Base-by-base conservation (phyloP, 1,284 basidiomycete genomes). In the Pholiota adiposa region DNA sequence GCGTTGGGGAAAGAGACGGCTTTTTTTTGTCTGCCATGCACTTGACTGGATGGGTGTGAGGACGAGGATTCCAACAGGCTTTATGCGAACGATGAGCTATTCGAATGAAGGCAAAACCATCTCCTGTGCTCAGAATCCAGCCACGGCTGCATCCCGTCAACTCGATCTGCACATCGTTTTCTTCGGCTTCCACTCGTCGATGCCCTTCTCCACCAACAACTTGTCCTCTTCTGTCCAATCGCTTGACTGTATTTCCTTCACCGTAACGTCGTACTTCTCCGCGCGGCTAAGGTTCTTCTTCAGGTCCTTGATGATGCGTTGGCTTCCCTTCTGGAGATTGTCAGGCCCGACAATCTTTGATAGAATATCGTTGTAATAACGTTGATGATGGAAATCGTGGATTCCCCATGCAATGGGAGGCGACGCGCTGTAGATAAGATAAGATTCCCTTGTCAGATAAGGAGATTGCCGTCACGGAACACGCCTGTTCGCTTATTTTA, bases 21-120 rank as follows among this genome's bases (percentile, higher is more conserved):
- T 46, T 82, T 82, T 67, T n/a, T 83, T 82, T 60, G 80, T 80
- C 57, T 79, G 77, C 67, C 78, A 81, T 34, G 75, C 69, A 19
- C 65, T 59, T 2, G 62, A 66, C 25, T 74, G 73, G 16, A 78
- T 75, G 0, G 73, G 77, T 3, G 80, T 75, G 23, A 82, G 71
- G 51, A 82, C 77, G 58, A 81, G 73, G 31, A 82, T 57, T 7
- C 79, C 77, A 4, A 82, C 69, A 25, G 73, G 64, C 74, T 77
- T 27, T n/a, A n/a, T n/a, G n/a, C 25, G 29, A 16, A 16, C 18
- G 7, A 14, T 31, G 4, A 31, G 63, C 61, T 40, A 54, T 21
- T 40, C 27, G 34, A 29, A 46, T 54, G 5, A 31, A 11, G 23
- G 27, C 14, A n/a, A n/a, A 23, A 31, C 29, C 11, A 81, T 9